Evolutionary conservation across 805 yeast genomes (phyloP).

Genomic region (Wickerhamomyces rabaulensis): DNA sequence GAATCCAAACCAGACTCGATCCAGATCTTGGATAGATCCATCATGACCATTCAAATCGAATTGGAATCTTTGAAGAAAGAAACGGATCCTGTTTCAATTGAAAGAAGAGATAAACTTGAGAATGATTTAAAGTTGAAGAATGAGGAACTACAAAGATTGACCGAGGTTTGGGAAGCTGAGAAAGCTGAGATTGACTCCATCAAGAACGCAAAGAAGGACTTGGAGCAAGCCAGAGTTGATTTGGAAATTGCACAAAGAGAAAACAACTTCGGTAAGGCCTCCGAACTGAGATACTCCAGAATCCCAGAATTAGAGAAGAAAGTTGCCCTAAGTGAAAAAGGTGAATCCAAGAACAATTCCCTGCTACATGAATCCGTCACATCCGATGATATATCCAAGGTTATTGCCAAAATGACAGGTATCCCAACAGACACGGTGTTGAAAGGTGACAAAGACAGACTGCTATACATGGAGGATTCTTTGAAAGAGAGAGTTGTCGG

Average conservation of each 20-base stretch:
- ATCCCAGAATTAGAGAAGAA: constrained; percentile 75
- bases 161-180: constrained; percentile 84
- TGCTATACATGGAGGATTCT: constrained; percentile 80
- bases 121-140: constrained; percentile 57
- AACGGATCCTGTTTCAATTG: constrained; percentile 77
- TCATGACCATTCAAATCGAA: constrained; percentile 94
- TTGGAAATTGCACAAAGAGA: constrained; percentile 78
- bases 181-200: constrained; percentile 69
- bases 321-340: constrained; percentile 41
- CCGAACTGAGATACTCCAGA: constrained; percentile 79
- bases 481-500: constrained; percentile 81
- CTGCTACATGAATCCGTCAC: constrained; percentile 89
- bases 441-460: constrained; percentile 92
- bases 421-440: constrained; percentile 86
- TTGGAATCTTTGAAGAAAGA: constrained; percentile 91
- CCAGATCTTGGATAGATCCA: constrained; percentile 78
- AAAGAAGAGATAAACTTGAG: constrained; percentile 71
- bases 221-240: constrained; percentile 81
- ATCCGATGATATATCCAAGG: constrained; percentile 89
- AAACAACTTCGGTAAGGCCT: constrained; percentile 84
- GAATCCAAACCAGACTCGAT: constrained; percentile 96
- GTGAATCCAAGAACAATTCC: constrained; percentile 23
- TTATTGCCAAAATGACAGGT: constrained; percentile 91
- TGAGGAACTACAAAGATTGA: constrained; percentile 63
- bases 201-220: constrained; percentile 72